Evolutionary conservation across 768 basidiomycete genomes (phyloP).

Genomic region (Suillus occidentalis): DNA sequence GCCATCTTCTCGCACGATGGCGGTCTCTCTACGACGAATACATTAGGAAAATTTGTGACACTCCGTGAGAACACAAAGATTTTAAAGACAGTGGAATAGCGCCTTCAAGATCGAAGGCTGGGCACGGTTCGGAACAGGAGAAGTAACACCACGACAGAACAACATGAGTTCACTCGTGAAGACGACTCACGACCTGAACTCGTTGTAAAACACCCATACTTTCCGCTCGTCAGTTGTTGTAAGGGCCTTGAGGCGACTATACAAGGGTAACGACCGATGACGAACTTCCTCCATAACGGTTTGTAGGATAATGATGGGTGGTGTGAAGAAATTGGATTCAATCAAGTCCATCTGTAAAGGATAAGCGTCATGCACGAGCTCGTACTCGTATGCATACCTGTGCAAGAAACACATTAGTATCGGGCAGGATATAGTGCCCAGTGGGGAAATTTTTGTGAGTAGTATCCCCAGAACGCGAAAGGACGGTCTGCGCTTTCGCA

Average conservation of each 20-base stretch:
- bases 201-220: slow-evolving; percentile 87
- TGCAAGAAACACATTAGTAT: slow-evolving; percentile 92
- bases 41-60: neutral
- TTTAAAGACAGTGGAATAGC: neutral
- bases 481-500: slow-evolving; percentile 36
- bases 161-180: too few relatives aligned
- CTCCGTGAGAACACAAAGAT: neutral
- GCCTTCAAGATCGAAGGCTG: neutral
- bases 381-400: slow-evolving; percentile 52
- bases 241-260: slow-evolving; percentile 87
- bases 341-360: slow-evolving; percentile 85
- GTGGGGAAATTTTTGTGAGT: slow-evolving; percentile 55
- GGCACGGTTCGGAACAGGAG: neutral
- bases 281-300: slow-evolving; percentile 97
- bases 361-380: neutral
- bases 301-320: slow-evolving; percentile 88
- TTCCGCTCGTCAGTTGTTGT: slow-evolving; percentile 82
- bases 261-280: slow-evolving; percentile 88
- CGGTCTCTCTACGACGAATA: slow-evolving; percentile 61
- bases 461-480: slow-evolving; percentile 61
- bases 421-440: slow-evolving; percentile 85
- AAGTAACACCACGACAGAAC: neutral
- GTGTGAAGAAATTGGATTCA: slow-evolving; percentile 69
- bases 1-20: slow-evolving; percentile 69
- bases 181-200: slow-evolving; percentile 70